Conservation (phyloP, 1,284 basidiomycete species). For the Rhodotorula mucilaginosa region DNA sequence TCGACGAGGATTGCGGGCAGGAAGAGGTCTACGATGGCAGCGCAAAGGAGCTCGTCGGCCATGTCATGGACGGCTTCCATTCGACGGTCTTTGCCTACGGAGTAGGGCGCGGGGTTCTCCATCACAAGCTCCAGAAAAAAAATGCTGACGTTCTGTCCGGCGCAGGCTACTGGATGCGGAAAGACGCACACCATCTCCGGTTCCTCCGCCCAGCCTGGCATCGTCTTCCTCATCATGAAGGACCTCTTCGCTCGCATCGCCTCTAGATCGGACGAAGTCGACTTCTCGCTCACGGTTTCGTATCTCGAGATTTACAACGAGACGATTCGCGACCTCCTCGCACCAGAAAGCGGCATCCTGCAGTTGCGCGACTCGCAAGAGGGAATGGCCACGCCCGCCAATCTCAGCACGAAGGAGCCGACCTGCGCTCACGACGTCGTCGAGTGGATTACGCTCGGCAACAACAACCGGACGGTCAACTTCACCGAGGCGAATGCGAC, state of each 20-base stretch:
- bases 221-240: slow-evolving; percentile 94
- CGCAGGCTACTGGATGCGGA: slow-evolving; percentile 90
- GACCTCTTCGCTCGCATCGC: slow-evolving; percentile 88
- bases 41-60: slow-evolving; percentile 73
- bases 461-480: slow-evolving; percentile 80
- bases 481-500: slow-evolving; percentile 91
- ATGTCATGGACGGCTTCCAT: slow-evolving; percentile 89
- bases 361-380: slow-evolving; percentile 85
- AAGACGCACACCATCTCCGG: slow-evolving; percentile 98
- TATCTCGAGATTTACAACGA: slow-evolving; percentile 99
- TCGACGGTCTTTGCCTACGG: slow-evolving; percentile 97
- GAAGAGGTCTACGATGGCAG: slow-evolving; percentile 81
- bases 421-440: slow-evolving; percentile 85
- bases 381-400: slow-evolving; percentile 72
- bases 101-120: slow-evolving; percentile 56
- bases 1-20: slow-evolving; percentile 73
- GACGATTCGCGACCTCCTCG: slow-evolving; percentile 90
- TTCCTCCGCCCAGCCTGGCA: slow-evolving; percentile 75
- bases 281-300: slow-evolving; percentile 76
- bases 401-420: slow-evolving; percentile 75
- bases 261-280: slow-evolving; percentile 74
- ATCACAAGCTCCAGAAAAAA: not conserved
- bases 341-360: slow-evolving; percentile 61
- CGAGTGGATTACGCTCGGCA: slow-evolving; percentile 81
- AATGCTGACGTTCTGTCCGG: not conserved